A percentile compares a stretch with the other conserved stretches of the same genome.
Conservation (phyloP, 352 stramenopile genomes). For the Globisporangium alternatum region DNA sequence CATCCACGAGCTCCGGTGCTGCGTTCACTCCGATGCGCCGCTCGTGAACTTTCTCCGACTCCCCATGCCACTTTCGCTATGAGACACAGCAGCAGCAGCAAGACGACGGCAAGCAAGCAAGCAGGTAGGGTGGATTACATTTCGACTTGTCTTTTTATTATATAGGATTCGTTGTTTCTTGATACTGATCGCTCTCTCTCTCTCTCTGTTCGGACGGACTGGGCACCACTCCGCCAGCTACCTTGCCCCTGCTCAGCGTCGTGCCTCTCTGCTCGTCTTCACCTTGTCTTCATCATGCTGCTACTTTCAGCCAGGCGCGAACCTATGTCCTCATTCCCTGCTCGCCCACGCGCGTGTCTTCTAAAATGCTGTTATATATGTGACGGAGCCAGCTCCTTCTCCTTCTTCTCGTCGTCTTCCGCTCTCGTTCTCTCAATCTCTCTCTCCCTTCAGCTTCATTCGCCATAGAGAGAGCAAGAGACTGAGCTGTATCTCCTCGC, state of each 20-base stretch:
- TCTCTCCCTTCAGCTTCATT: background rate
- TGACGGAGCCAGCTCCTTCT: background rate
- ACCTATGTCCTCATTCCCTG: background rate
- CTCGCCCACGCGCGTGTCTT: constrained; percentile 1
- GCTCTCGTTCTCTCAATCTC: background rate
- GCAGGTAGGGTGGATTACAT: background rate
- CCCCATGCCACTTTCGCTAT: background rate
- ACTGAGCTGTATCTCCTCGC: background rate
- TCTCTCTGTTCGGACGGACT: background rate
- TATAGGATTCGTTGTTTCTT: background rate
- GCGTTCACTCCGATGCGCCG: constrained; percentile 30
- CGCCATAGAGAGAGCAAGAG: background rate
- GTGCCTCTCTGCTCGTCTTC: background rate
- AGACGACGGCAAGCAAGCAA: background rate
- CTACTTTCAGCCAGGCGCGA: background rate
- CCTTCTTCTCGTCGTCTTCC: background rate
- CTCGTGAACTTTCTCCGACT: constrained; percentile 21
- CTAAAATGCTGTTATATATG: constrained; percentile 8
- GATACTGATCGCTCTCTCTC: background rate
- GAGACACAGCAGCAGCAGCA: too few relatives aligned
- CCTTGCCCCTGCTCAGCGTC: too few relatives aligned
- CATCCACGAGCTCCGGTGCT: constrained; percentile 28
- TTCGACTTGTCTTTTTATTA: constrained; percentile 8
- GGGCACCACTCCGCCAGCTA: too few relatives aligned
- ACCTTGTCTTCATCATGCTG: background rate